Percentiles rank a stretch among this genome's conserved stretches.
These are phyloP conservation scores for Acanthamoeba castellanii DNA, from an alignment of 208 protist species.

Conservation along the genomic window DNA sequence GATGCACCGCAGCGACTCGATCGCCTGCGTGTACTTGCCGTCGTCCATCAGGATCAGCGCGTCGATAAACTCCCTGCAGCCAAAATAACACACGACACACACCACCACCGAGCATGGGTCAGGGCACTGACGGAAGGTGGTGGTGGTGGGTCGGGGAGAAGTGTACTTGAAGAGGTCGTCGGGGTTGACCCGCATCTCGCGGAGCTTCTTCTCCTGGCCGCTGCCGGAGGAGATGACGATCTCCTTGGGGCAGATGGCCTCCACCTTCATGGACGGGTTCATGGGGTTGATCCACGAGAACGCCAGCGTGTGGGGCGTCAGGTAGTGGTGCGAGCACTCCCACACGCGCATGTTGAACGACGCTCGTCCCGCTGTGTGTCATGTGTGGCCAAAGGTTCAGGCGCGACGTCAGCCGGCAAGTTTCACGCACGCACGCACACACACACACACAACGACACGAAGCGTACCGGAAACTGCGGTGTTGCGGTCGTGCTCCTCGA, in stretches of 20 bases:
- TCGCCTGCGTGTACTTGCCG: slow-evolving; percentile 43
- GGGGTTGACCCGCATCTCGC: slow-evolving; percentile 6
- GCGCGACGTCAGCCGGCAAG: no score
- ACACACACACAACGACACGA: not conserved
- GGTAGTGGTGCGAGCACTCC: no score
- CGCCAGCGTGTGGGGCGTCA: not conserved
- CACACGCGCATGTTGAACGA: no score
- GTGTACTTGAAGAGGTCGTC: not conserved
- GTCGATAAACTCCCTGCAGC: slow-evolving; percentile 39
- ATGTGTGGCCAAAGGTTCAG: no score
- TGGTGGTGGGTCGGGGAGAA: no score
- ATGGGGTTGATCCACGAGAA: slow-evolving; percentile 20
- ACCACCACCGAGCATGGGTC: no score
- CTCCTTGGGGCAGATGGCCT: slow-evolving; percentile 46
- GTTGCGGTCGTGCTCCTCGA: slow-evolving; percentile 48
- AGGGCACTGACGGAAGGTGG: no score
- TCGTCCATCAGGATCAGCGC: slow-evolving; percentile 53
- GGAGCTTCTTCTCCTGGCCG: slow-evolving; percentile 51
- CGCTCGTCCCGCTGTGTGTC: no score
- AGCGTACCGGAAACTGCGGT: not conserved
- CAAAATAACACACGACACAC: no score
- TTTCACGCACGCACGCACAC: not conserved
- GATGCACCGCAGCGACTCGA: slow-evolving; percentile 30
- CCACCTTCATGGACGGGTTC: slow-evolving; percentile 46
- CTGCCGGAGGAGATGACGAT: slow-evolving; percentile 29